These are phyloP conservation scores for Trametes hirsuta DNA, from an alignment of 1,284 basidiomycete genomes.

Conservation along the genomic window DNA sequence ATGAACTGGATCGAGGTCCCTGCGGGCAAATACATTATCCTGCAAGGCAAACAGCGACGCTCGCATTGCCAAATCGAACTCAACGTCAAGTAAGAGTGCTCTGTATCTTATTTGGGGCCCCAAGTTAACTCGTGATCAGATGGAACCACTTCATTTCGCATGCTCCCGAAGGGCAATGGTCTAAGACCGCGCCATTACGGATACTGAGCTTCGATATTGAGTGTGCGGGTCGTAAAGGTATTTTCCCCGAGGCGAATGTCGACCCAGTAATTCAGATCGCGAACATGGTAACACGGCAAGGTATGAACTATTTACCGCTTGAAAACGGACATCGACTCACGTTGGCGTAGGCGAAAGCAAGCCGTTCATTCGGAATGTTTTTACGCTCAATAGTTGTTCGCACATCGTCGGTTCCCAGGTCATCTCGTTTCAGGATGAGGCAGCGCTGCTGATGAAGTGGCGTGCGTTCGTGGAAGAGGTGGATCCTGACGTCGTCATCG, in stretches of 20 bases:
- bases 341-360: conserved; percentile 74
- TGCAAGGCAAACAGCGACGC: conserved; percentile 57
- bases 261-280: conserved; percentile 98
- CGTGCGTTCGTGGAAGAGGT: conserved; percentile 83
- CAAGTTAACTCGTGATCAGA: conserved; percentile 42
- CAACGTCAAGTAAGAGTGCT: conserved; percentile 56
- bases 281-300: conserved; percentile 96
- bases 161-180: conserved; percentile 88
- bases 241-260: conserved; percentile 86
- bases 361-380: conserved; percentile 95
- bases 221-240: conserved; percentile 93
- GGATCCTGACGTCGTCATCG: conserved; percentile 93
- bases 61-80: conserved; percentile 91
- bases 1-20: conserved; percentile 98
- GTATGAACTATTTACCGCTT: conserved; percentile 42
- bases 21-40: conserved; percentile 75
- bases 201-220: conserved; percentile 97
- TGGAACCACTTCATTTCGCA: conserved; percentile 87
- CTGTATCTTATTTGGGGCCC: neutral
- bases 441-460: conserved; percentile 77
- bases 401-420: conserved; percentile 96
- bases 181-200: conserved; percentile 86
- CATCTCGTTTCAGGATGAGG: conserved; percentile 81
- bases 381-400: conserved; percentile 90
- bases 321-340: neutral